Base-by-base conservation (phyloP, 148 eudicot species). In the Nepenthes mirabilis region DNA sequence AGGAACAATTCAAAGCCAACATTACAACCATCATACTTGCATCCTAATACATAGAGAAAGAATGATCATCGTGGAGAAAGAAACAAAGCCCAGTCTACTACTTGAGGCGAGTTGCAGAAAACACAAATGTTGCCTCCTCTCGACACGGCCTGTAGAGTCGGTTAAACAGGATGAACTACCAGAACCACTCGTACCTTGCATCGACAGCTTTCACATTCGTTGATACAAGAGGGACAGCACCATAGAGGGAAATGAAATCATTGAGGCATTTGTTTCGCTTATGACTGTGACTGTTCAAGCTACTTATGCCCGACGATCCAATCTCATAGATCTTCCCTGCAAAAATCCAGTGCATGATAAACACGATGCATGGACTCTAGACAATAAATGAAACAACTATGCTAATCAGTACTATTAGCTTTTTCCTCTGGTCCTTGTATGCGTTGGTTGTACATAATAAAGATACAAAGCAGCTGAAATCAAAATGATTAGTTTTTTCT, bases 251-350 rank as follows among this genome's bases (percentile, higher is more conserved):
- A 43, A 76, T 47, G 37, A 85, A 78, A 64, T 80, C 85, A 45
- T 82, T 85, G 43, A 85, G 73, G 69, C 91, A 82, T 65, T 80
- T 75, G 9, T 67, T 71, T 69, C 91, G 75, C 75, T 59, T 80
- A 32, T 63, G 62, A 68, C 68, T 72, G 63, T 82, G 85, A 61
- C 78, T 80, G 9, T 58, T 57, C 68, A 80, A 66, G 59, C 83
- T 78, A 75, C 88, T 80, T 55, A 83, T 78, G 43, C 83, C 85
- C 11, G 72, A 67, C 10, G 83, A 76, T 36, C 93, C 88, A 47
- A 80, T 78, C 65, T 85, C 93, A 60, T 74, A 56, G 45, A 85
- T 80, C 66, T 85, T 85, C 55, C 88, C 93, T 83, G 80, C 66
- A 68, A 70, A 48, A 50, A 11, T 10, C 9, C 47, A 36, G 7